Base-by-base conservation (phyloP, 352 stramenopile species). In the Nothophytophthora sp. region DNA sequence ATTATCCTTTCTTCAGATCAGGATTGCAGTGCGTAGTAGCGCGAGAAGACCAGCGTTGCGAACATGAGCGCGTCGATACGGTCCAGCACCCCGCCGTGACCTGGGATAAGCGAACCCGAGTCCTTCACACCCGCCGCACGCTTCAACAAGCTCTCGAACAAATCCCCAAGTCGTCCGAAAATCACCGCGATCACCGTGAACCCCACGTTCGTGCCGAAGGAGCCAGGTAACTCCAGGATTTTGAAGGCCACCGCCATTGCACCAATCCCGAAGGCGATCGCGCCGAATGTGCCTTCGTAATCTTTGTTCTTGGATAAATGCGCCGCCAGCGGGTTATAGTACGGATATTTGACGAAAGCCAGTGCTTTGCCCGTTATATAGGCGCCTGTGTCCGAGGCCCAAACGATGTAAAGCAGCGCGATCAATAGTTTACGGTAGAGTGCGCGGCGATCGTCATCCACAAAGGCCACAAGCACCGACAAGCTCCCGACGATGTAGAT, bases 61-160 rank as follows among this genome's bases (percentile, higher is more conserved):
- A 98, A 98, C 51, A 98, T 94, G 47, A 98, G 96, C 39, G 90
- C 96, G 55, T 99, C 94, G n/a, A 98, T 89, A 9, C 93, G 84
- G 60, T 99, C 94, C 35, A 99, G 75, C 27, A 98, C 82, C 6
- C 96, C 96, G 24, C 96, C 96, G 55, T 98, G 94, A 50, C 97
- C 96, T 10, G 96, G 96, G 46, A 98, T 96, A 10, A 99, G 61
- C 50, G 85, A 80, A 3, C 96, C 94, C 57, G 95, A 97, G 63
- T 98, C 92, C 63, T 98, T 98, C n/a, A 99, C 70, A 3, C 83
- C 86, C 1, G 92, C 91, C 60, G 97, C 91, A 16, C 94, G 79
- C 69, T 99, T 98, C 23, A 99, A 63, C 60, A 99, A 90, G 22
- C 82, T 97, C 35, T 96, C 93, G 22, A 96, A 98, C 28, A 99